Conservation (phyloP, 257 asterid species). For the Nicotiana undulata region DNA sequence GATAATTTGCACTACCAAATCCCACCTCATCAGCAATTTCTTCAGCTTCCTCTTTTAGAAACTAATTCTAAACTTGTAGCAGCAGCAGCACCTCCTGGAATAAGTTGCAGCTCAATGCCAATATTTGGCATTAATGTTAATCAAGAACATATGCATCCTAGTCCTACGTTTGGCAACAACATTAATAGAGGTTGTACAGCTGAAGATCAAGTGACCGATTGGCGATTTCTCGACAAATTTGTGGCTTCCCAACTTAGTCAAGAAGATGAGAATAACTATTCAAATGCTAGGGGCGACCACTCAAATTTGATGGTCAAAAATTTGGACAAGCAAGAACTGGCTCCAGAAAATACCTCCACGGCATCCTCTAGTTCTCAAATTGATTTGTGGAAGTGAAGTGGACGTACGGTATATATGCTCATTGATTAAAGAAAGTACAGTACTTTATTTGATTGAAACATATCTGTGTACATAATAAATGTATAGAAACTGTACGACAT, state of each 20-base stretch:
- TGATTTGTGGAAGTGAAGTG: constrained; percentile 48
- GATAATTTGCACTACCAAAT: constrained; percentile 34
- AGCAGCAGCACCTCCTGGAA: constrained; percentile 21
- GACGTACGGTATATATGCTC: not conserved
- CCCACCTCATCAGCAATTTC: constrained; percentile 30
- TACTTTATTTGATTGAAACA: not conserved
- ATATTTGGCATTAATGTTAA: constrained; percentile 8
- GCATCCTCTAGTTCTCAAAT: constrained; percentile 45
- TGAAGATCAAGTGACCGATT: constrained; percentile 50
- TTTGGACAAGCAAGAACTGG: constrained; percentile 31
- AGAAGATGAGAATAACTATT: constrained; percentile 30
- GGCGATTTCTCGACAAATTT: constrained; percentile 79
- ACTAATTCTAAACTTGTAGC: constrained; percentile 33
- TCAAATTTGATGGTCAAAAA: constrained; percentile 5
- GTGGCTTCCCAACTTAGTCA: constrained; percentile 91
- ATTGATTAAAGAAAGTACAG: not conserved
- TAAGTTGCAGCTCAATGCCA: constrained; percentile 21
- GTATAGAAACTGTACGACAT: not conserved
- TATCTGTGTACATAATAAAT: not conserved
- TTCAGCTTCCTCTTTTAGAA: constrained; percentile 64
- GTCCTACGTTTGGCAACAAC: not conserved
- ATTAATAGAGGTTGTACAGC: not conserved
- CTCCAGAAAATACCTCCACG: constrained; percentile 35
- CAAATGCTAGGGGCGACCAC: constrained; percentile 21
- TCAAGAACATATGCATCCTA: constrained; percentile 12